Evolutionary conservation across 495 filamentous ascomycete genomes (phyloP).

Genomic region (Staphylotrichum tortipilum): DNA sequence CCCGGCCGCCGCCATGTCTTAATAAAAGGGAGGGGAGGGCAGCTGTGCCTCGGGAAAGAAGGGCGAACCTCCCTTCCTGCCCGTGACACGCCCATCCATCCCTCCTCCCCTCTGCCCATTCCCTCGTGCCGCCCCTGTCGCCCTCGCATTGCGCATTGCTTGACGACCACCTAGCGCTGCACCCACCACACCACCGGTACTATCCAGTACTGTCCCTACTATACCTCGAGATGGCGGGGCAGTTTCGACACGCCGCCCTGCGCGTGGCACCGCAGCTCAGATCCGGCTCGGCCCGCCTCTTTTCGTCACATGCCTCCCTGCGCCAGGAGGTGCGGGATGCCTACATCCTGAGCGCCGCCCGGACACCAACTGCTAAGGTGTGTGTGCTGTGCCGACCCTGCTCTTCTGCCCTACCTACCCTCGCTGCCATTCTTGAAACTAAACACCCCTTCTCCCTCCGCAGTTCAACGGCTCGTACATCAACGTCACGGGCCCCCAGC

Average conservation of each 20-base stretch:
- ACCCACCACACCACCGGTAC: no score
- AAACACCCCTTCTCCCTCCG: no score
- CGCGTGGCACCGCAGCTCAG: slow-evolving; percentile 13
- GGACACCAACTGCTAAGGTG: slow-evolving; percentile 85
- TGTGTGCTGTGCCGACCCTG: no score
- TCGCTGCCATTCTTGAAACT: no score
- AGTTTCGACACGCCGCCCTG: slow-evolving; percentile 12
- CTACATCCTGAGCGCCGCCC: slow-evolving; percentile 80
- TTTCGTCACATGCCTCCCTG: slow-evolving; percentile 53
- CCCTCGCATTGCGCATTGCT: background rate
- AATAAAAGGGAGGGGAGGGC: no score
- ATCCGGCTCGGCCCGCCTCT: slow-evolving; percentile 45
- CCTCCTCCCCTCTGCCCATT: background rate
- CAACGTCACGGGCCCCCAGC: slow-evolving; percentile 70
- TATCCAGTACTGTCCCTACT: no score
- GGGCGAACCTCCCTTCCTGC: slow-evolving; percentile 3
- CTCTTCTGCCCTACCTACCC: no score
- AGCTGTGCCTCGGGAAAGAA: slow-evolving; percentile 10
- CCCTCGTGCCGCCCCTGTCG: background rate
- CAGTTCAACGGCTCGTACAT: slow-evolving; percentile 85
- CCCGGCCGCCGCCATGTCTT: slow-evolving; percentile 5
- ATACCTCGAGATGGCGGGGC: slow-evolving; percentile 16
- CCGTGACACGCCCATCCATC: background rate
- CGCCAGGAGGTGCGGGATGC: slow-evolving; percentile 70
- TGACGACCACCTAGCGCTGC: no score